Base-by-base conservation (phyloP, 1,284 basidiomycete genomes). In the Boletus albobrunnescens region DNA sequence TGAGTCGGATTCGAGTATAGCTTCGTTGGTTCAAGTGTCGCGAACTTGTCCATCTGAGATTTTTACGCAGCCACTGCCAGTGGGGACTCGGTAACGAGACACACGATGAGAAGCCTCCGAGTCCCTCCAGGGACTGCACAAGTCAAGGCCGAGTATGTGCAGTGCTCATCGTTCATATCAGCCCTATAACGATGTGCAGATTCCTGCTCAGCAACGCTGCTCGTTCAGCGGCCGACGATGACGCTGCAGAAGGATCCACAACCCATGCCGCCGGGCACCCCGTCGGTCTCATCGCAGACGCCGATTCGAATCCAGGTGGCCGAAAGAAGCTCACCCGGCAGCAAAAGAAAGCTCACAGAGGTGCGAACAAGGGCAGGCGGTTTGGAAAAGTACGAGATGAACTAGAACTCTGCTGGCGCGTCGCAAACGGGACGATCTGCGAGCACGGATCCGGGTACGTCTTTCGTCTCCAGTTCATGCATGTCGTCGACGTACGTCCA, bases 331-430 rank as follows among this genome's bases (percentile, higher is more conserved):
- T 74, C 38, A 71, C 71, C 12, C 79, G 76, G 54, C 74, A 77
- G 42, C 79, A 88, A 64, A 86, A 82, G 67, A 88, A 88, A 64
- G 79, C 81, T 28, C 77, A 79, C 50, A 72, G 78, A 30, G 90
- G 90, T 3, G 79, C 84, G 47, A 93, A 93, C 67, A 92, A 91
- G 64, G 83, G 81, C 11, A 68, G 90, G 35, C 72, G 78, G 4
- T 90, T 87, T 64, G 78, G 73, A 14, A 87, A 86, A 61, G 73
- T 85, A 26, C 73, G 79, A 46, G 87, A 90, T 58, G 84, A 87
- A 37, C 64, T 87, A 1, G 84, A 89, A 40, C 67, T 91, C 20
- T 92, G 89, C 67, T 87, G 81, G 78, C 78, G 74, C 44, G 64
- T 87, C 32, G 87, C 86, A 3, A 77, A 73, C 46, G 85, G 82